Conservation (phyloP, 2,329 filamentous ascomycete species). For the Pezicula rhizophila region DNA sequence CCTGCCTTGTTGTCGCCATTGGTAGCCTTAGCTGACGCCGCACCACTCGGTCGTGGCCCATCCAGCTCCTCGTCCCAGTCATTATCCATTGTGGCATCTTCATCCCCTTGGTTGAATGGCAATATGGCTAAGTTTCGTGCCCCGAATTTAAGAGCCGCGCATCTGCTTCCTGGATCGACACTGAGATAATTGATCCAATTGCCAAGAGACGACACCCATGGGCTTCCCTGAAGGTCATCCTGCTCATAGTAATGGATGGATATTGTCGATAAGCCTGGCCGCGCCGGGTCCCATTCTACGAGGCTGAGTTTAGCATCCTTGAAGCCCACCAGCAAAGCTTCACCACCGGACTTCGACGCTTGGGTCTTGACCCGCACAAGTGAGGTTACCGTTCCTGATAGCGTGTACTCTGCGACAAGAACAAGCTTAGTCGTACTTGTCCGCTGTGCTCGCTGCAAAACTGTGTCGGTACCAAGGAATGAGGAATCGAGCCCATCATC, state of each 20-base stretch:
- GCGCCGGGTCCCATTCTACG: conserved; percentile 86
- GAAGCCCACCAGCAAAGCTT: conserved; percentile 77
- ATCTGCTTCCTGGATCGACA: conserved; percentile 86
- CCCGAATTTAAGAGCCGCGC: conserved; percentile 91
- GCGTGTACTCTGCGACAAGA: conserved; percentile 74
- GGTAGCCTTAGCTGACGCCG: conserved; percentile 26
- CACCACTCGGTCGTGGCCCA: conserved; percentile 52
- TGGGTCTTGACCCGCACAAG: conserved; percentile 71
- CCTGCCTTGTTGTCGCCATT: conserved; percentile 20
- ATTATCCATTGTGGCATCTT: conserved; percentile 87
- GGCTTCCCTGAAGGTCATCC: conserved; percentile 76
- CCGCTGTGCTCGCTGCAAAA: conserved; percentile 56
- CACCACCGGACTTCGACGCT: conserved; percentile 71
- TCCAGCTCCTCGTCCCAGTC: conserved; percentile 75
- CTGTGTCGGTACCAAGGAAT: conserved; percentile 57
- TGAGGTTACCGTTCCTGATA: conserved; percentile 80
- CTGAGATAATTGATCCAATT: conserved; percentile 76
- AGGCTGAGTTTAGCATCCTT: conserved; percentile 90
- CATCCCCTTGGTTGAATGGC: conserved; percentile 79
- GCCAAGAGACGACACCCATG: conserved; percentile 72
- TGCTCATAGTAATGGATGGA: conserved; percentile 99
- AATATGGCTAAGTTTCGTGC: conserved; percentile 84
- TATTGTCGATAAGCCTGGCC: conserved; percentile 73
- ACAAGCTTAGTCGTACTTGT: conserved; percentile 70
- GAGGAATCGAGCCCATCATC: conserved; percentile 61